These are phyloP conservation scores for Fistulifera solaris DNA, from an alignment of 108 stramenopile species.

Conservation along the genomic window DNA sequence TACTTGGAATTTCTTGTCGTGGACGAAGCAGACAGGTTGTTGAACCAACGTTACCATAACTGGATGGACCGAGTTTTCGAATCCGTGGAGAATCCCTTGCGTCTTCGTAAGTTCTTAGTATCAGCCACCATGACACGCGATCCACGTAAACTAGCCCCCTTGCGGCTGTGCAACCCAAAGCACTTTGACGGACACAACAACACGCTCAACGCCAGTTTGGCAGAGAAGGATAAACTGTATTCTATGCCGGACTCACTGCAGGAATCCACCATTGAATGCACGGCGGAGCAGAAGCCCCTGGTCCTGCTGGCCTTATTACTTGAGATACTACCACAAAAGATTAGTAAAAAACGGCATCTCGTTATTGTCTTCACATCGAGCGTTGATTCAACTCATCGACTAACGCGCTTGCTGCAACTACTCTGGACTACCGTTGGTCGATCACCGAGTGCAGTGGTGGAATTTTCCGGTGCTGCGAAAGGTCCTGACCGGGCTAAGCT, in stretches of 20 bases:
- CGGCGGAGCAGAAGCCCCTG: constrained; percentile 65
- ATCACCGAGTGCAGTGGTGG: constrained; percentile 33
- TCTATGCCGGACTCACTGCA: constrained; percentile 40
- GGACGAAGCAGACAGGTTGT: constrained; percentile 92
- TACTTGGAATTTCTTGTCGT: constrained; percentile 86
- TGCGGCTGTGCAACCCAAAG: constrained; percentile 81
- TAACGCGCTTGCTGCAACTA: constrained; percentile 81
- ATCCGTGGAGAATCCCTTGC: constrained; percentile 35
- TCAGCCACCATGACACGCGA: constrained; percentile 92
- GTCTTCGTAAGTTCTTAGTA: constrained; percentile 71
- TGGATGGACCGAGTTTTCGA: constrained; percentile 81
- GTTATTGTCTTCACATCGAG: constrained; percentile 91
- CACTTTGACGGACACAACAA: constrained; percentile 68
- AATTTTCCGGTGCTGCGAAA: constrained; percentile 65
- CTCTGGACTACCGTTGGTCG: constrained; percentile 48
- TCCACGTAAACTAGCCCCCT: constrained; percentile 88
- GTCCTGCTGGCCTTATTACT: constrained; percentile 78
- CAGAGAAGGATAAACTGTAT: constrained; percentile 14
- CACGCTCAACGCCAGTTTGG: neutral
- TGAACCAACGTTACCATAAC: constrained; percentile 89
- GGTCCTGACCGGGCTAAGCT: constrained; percentile 54
- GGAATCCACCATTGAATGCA: constrained; percentile 55
- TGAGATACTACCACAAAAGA: constrained; percentile 27
- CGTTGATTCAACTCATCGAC: constrained; percentile 88
- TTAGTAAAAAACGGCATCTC: constrained; percentile 14